Evolutionary conservation across 1,139 yeast species (phyloP).

Genomic region (Yamadazyma aaseri): DNA sequence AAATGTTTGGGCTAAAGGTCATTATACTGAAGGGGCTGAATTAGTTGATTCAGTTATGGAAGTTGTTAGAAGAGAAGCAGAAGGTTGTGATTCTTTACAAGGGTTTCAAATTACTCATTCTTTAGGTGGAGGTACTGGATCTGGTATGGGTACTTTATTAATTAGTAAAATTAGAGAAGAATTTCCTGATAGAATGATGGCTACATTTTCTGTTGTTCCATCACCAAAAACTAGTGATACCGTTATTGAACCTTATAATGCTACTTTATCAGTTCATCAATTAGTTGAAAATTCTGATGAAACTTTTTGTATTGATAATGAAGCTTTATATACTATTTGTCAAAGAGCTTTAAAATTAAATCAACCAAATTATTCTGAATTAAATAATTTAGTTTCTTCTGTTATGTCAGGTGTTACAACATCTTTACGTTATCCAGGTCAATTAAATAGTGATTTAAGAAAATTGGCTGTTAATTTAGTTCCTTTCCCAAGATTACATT

Average conservation of each 20-base stretch:
- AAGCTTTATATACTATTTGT: slow-evolving; percentile 86
- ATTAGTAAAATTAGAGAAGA: slow-evolving; percentile 82
- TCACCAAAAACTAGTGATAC: slow-evolving; percentile 90
- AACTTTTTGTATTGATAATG: slow-evolving; percentile 93
- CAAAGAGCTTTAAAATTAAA: slow-evolving; percentile 78
- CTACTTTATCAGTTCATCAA: slow-evolving; percentile 89
- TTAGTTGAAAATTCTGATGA: slow-evolving; percentile 87
- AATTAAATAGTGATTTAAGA: slow-evolving; percentile 86
- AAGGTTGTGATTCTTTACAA: slow-evolving; percentile 86
- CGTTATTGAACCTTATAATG: slow-evolving; percentile 92
- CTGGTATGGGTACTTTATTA: slow-evolving; percentile 90
- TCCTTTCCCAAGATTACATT: slow-evolving; percentile 93
- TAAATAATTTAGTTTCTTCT: slow-evolving; percentile 78
- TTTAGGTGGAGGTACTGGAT: slow-evolving; percentile 95
- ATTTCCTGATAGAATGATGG: slow-evolving; percentile 94
- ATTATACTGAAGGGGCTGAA: slow-evolving; percentile 95
- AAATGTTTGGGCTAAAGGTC: slow-evolving; percentile 96
- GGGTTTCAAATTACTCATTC: slow-evolving; percentile 95
- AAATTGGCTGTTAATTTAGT: slow-evolving; percentile 90
- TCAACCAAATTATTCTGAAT: slow-evolving; percentile 75
- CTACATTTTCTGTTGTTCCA: slow-evolving; percentile 89
- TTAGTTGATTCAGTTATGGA: slow-evolving; percentile 86
- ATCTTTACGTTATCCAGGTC: slow-evolving; percentile 91
- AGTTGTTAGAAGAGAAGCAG: slow-evolving; percentile 90
- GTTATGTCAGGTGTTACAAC: slow-evolving; percentile 94